Conservation (phyloP, 2,329 filamentous ascomycete species). For the Colletotrichum tanaceti region DNA sequence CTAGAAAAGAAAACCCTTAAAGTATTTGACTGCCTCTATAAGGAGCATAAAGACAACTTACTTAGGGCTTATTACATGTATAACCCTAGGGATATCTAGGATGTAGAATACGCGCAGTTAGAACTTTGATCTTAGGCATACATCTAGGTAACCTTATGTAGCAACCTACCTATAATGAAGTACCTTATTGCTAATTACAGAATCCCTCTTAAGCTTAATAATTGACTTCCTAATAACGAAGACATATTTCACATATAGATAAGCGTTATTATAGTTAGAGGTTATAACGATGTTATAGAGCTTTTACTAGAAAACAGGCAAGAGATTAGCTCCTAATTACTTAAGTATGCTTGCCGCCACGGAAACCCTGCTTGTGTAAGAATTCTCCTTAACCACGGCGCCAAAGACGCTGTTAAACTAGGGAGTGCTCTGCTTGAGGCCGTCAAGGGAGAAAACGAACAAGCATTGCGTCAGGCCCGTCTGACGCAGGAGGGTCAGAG, state of each 20-base stretch:
- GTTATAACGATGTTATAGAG: background rate
- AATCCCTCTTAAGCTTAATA: background rate
- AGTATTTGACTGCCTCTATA: slow-evolving; percentile 13
- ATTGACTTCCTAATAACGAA: background rate
- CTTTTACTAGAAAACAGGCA: slow-evolving; percentile 6
- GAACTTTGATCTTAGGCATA: slow-evolving; percentile 10
- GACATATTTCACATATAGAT: background rate
- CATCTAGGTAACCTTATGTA: background rate
- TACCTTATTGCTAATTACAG: background rate
- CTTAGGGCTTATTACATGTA: background rate
- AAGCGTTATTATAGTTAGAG: no score
- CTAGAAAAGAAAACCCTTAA: background rate
- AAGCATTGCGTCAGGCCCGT: slow-evolving; percentile 2
- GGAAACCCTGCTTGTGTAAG: slow-evolving; percentile 6
- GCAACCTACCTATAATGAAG: slow-evolving; percentile 9
- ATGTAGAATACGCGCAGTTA: slow-evolving; percentile 1
- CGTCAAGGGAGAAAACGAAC: slow-evolving; percentile 6
- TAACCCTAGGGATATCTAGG: slow-evolving; percentile 6
- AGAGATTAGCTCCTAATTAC: background rate
- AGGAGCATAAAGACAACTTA: slow-evolving; percentile 12
- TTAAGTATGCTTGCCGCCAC: slow-evolving; percentile 5
- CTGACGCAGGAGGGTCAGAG: no score
- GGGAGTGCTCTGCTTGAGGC: slow-evolving; percentile 13
- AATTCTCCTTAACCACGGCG: slow-evolving; percentile 12
- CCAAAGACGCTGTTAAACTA: slow-evolving; percentile 4